A percentile compares a stretch with the other conserved stretches of the same genome.
Evolutionary conservation across 2,329 filamentous ascomycete genomes (phyloP).

Genomic region (Scytalidium lignicola): DNA sequence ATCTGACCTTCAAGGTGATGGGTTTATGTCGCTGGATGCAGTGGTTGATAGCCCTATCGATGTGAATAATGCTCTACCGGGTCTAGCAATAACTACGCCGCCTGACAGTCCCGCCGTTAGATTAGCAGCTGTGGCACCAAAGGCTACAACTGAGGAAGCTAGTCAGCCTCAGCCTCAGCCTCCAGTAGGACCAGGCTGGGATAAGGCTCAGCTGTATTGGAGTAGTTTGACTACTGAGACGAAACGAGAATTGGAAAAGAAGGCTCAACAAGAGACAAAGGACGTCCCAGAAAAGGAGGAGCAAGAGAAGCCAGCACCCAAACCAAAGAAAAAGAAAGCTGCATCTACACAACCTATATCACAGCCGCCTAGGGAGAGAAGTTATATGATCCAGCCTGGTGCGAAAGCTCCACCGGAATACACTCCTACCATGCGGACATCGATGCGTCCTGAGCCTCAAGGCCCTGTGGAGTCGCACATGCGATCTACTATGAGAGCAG

Average conservation of each 20-base stretch:
- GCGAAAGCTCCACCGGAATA: conserved; percentile 24
- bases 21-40: conserved; percentile 69
- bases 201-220: conserved; percentile 65
- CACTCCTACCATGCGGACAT: conserved; percentile 13
- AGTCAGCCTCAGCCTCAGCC: too few species aligned
- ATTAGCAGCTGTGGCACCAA: neutral
- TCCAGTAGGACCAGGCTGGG: conserved; percentile 42
- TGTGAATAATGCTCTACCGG: conserved; percentile 16
- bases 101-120: conserved; percentile 23
- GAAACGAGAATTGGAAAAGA: conserved; percentile 50
- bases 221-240: conserved; percentile 58
- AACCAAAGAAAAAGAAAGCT: conserved; percentile 18
- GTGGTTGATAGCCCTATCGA: conserved; percentile 56
- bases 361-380: conserved; percentile 22
- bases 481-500: conserved; percentile 24
- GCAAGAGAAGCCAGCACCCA: conserved; percentile 30
- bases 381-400: conserved; percentile 36
- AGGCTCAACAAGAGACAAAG: conserved; percentile 41
- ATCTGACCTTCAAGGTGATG: conserved; percentile 57
- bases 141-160: neutral
- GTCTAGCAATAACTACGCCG: conserved; percentile 15
- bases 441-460: conserved; percentile 33
- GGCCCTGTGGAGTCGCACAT: conserved; percentile 20
- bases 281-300: conserved; percentile 35
- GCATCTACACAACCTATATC: conserved; percentile 6